Base-by-base conservation (phyloP, 176 grass and related monocot genomes). In the Puya raimondii region DNA sequence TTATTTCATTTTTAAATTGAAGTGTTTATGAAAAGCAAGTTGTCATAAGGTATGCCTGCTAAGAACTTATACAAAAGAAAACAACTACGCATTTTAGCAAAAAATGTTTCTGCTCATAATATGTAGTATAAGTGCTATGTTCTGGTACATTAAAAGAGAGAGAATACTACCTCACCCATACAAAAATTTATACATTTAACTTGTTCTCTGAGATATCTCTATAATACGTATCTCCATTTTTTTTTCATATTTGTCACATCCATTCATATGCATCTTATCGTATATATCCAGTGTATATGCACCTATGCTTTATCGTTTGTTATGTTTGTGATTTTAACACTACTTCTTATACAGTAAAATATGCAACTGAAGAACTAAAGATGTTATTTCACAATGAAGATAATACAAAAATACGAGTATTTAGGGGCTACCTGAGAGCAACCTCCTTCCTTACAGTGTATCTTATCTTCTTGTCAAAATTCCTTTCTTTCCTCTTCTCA, bases 381-480 rank as follows among this genome's bases (percentile, higher is more conserved):
- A 1, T 21, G 54, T 59, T 59, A 21, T 21, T 17, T 6, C 15
- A 59, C 15, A 59, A 59, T 21, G 16, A 59, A 59, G 54, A 14
- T 0, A 66, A 66, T 17, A 2, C 64, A 16, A 47, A 67, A 47
- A 42, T 18, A 22, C n/a, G 63, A 79, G 14, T 51, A 79, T 48
- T 61, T 7, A 47, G 53, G 48, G 69, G 78, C 77, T 82, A 99
- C 94, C 94, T 99, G 48, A 93, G 82, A 0, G 94, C 94, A 47
- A 99, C 94, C 68, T 99, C 94, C 78, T 99, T 99, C 33, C 94
- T 72, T 21, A 99, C 94, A 53, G 72, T 85, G 69, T 99, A 99
- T 63, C 94, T 79, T 54, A 99, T 99, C 80, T 99, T 99, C 82
- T 99, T 99, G 74, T 99, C 94, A 74, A 99, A 99, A 56, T 93